Base-by-base conservation (phyloP, 2,329 filamentous ascomycete genomes). In the Fusarium redolens region DNA sequence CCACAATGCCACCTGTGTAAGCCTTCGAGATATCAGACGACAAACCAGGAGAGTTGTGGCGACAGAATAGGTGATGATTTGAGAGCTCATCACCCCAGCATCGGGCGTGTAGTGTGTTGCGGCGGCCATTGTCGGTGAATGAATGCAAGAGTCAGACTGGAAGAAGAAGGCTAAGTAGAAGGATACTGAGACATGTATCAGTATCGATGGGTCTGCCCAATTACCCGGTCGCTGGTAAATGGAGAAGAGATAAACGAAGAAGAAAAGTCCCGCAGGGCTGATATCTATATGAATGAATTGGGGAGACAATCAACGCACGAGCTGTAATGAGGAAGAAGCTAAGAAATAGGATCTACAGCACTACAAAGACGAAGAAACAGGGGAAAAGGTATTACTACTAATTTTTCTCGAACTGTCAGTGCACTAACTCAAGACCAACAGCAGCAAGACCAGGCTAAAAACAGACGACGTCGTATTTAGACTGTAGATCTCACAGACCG, bases 81-180 rank as follows among this genome's bases (percentile, higher is more conserved):
- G n/a, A 28, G 69, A 30, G 33, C 57, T 61, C 68, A 72, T 60
- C 25, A 72, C 69, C 28, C 68, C 64, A 38, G 69, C 58, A 7
- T 72, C 69, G 10, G 69, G 69, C 3, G 63, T 22, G 33, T 40
- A 69, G 10, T 47, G 40, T 33, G 56, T 65, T 8, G 31, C 5
- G 38, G 47, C 13, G 18, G 69, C 44, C 48, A 48, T 59, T 52
- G 28, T 60, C 18, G 31, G 22, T 20, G 12, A 41, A 40, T 14
- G 11, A n/a, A 40, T 20, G 17, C 30, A 38, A n/a, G 20, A 30
- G 6, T 13, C 9, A 31, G 22, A 37, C 1, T 4, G 35, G 48
- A 10, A n/a, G 7, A 31, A 15, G n/a, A 38, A 50, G 18, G 18
- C 7, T 14, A 35, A 11, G 18, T 25, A 22, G 61, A 35, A 9